These are phyloP conservation scores for Penicillium mononematosum DNA, from an alignment of 495 filamentous ascomycete genomes.

Conservation along the genomic window DNA sequence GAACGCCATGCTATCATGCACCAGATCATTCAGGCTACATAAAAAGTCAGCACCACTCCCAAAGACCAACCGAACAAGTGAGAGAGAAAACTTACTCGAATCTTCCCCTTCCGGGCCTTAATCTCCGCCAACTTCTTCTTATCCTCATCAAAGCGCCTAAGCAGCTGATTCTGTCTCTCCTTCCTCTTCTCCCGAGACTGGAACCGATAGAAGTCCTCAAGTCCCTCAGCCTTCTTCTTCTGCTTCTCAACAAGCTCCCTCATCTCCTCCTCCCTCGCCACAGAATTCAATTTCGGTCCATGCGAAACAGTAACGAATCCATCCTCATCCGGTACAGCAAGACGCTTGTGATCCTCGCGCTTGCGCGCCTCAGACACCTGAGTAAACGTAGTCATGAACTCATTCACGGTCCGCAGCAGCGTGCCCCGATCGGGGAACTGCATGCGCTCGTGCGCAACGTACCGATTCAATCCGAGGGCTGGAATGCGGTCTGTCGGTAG, in stretches of 20 bases:
- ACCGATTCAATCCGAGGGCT: slow-evolving; percentile 58
- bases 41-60: slow-evolving; percentile 17
- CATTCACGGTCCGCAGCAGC: slow-evolving; percentile 70
- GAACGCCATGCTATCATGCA: slow-evolving; percentile 28
- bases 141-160: slow-evolving; percentile 54
- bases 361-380: slow-evolving; percentile 63
- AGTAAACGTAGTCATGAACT: slow-evolving; percentile 75
- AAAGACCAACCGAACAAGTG: neutral
- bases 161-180: slow-evolving; percentile 67
- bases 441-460: slow-evolving; percentile 60
- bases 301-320: slow-evolving; percentile 90
- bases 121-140: slow-evolving; percentile 53
- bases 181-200: slow-evolving; percentile 89
- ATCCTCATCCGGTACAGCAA: slow-evolving; percentile 85
- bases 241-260: slow-evolving; percentile 69
- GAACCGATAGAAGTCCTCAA: slow-evolving; percentile 89
- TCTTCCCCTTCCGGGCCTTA: slow-evolving; percentile 49
- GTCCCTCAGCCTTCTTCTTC: slow-evolving; percentile 65
- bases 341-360: slow-evolving; percentile 58
- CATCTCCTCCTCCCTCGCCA: slow-evolving; percentile 71
- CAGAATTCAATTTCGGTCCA: slow-evolving; percentile 67
- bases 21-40: slow-evolving; percentile 44
- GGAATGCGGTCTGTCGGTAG: slow-evolving; percentile 50
- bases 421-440: slow-evolving; percentile 63
- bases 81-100: slow-evolving; percentile 40